These are phyloP conservation scores for Leccinum pellstonianum DNA, from an alignment of 768 basidiomycete species.

Conservation along the genomic window DNA sequence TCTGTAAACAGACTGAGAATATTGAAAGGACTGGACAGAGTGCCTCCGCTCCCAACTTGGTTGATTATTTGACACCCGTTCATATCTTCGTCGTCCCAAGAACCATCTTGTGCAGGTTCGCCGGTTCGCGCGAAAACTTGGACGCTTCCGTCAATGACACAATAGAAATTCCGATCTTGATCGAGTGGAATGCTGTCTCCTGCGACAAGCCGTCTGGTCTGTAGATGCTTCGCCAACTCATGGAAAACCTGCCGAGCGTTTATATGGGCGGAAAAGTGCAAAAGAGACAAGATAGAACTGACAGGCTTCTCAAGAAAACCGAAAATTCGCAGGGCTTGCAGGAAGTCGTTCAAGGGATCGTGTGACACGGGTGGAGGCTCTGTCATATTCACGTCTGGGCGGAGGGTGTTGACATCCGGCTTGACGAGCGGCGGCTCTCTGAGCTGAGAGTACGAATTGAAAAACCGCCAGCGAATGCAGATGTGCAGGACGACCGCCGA, in stretches of 20 bases:
- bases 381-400: slow-evolving; percentile 84
- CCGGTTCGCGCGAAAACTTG: slow-evolving; percentile 85
- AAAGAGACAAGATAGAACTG: slow-evolving; percentile 22
- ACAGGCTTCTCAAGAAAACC: slow-evolving; percentile 97
- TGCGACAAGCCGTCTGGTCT: slow-evolving; percentile 92
- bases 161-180: slow-evolving; percentile 94
- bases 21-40: slow-evolving; percentile 92
- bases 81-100: slow-evolving; percentile 84
- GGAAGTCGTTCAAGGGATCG: slow-evolving; percentile 95
- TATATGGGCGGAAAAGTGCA: not conserved
- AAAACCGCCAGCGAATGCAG: slow-evolving; percentile 80
- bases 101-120: slow-evolving; percentile 47
- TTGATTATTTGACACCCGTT: slow-evolving; percentile 96
- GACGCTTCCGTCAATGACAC: slow-evolving; percentile 96
- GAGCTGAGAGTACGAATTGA: slow-evolving; percentile 71
- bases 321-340: slow-evolving; percentile 94
- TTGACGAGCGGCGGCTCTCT: slow-evolving; percentile 82
- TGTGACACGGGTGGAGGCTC: slow-evolving; percentile 80
- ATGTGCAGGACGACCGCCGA: slow-evolving; percentile 72
- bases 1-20: slow-evolving; percentile 97
- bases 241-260: slow-evolving; percentile 73
- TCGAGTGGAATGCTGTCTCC: slow-evolving; percentile 92
- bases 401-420: slow-evolving; percentile 80
- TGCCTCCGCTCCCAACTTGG: slow-evolving; percentile 94
- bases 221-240: slow-evolving; percentile 92